Evolutionary conservation across 140 eudicot genomes (phyloP).

Genomic region (Flaveria floridana): DNA sequence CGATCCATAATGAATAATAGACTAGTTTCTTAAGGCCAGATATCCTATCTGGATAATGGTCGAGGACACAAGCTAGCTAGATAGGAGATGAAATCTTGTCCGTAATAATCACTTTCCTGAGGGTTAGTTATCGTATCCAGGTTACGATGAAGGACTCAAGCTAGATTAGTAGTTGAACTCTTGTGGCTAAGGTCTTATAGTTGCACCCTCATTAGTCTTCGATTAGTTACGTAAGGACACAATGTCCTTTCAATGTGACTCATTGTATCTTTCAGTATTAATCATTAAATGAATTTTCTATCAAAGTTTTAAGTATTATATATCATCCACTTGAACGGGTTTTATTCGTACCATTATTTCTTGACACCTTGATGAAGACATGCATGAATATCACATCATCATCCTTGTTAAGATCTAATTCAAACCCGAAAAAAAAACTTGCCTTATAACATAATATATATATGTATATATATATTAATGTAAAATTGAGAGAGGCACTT

Average conservation of each 20-base stretch:
- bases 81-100: background rate
- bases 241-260: background rate
- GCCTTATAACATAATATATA: too few relatives aligned
- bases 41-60: background rate
- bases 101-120: too few relatives aligned
- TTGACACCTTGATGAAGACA: background rate
- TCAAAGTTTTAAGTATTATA: background rate
- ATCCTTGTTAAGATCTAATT: background rate
- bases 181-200: background rate
- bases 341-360: background rate
- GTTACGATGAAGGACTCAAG: too few relatives aligned
- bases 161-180: background rate
- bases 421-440: background rate
- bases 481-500: too few relatives aligned
- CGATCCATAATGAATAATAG: background rate
- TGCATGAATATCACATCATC: slow-evolving; percentile 6
- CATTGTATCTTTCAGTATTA: background rate
- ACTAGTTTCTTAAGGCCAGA: background rate
- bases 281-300: background rate
- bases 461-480: too few relatives aligned
- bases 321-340: background rate
- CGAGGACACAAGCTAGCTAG: background rate
- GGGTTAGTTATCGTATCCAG: too few relatives aligned
- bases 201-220: background rate
- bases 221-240: background rate